A percentile compares a stretch with the other conserved stretches of the same genome.
These are phyloP conservation scores for Camellia sinensis DNA, from an alignment of 148 eudicot genomes.

Conservation along the genomic window DNA sequence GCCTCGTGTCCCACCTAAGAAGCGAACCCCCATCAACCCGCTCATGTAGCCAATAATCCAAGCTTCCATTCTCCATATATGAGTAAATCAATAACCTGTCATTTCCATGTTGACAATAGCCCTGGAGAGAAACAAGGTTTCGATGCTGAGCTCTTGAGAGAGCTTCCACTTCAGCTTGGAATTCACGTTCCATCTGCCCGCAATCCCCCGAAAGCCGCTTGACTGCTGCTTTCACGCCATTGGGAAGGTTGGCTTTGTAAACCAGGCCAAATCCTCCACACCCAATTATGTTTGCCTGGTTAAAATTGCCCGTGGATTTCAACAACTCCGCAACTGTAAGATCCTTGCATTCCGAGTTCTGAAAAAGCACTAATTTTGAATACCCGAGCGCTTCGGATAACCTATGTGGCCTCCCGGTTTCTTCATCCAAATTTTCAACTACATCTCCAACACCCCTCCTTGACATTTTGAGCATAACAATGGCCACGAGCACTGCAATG, in stretches of 20 bases:
- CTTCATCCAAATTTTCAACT: constrained; percentile 46
- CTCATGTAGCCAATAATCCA: constrained; percentile 94
- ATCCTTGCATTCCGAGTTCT: constrained; percentile 61
- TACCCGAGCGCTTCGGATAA: constrained; percentile 44
- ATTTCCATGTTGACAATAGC: constrained; percentile 69
- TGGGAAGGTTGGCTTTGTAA: constrained; percentile 71
- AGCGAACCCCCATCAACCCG: constrained; percentile 60
- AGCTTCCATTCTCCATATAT: constrained; percentile 89
- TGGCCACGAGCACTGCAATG: constrained; percentile 54
- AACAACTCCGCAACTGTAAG: constrained; percentile 63
- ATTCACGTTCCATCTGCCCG: constrained; percentile 95
- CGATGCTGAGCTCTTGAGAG: constrained; percentile 84
- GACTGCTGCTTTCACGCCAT: constrained; percentile 75
- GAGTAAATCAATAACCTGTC: constrained; percentile 80
- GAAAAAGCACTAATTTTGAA: constrained; percentile 71
- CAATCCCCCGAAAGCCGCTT: constrained; percentile 93
- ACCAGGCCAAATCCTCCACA: constrained; percentile 95
- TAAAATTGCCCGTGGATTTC: constrained; percentile 80
- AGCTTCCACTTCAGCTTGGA: constrained; percentile 92
- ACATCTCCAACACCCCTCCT: constrained; percentile 31
- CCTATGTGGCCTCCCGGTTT: constrained; percentile 35
- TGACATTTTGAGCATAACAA: constrained; percentile 51
- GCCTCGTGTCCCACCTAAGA: constrained; percentile 62
- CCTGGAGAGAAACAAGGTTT: constrained; percentile 90
- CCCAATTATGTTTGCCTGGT: constrained; percentile 80